phyloP scores from a whole-genome alignment of 169 alveolate genomes.

The Cryptosporidium bovis region DNA sequence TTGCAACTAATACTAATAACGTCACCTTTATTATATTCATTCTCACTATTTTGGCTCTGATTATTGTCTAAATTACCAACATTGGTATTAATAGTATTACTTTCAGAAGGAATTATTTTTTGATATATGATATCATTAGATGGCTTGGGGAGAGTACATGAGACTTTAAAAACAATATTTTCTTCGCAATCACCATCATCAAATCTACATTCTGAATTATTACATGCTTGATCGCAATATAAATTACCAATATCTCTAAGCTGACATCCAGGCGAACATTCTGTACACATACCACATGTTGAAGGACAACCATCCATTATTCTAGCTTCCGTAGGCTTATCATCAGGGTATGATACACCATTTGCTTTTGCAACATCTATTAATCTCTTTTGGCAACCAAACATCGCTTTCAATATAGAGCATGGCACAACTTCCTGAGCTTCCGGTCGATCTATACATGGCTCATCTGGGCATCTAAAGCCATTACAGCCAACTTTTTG shows the following conservation, averaged over 20 bases:
- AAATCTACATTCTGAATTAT: slow-evolving; percentile 77
- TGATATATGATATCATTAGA: slow-evolving; percentile 11
- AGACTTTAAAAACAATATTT: slow-evolving; percentile 58
- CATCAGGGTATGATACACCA: slow-evolving; percentile 76
- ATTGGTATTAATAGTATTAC: background rate
- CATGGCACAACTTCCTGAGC: slow-evolving; percentile 78
- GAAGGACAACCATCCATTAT: slow-evolving; percentile 80
- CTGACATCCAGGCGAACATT: slow-evolving; percentile 82
- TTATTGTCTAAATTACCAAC: background rate
- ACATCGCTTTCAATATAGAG: slow-evolving; percentile 76
- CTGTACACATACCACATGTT: slow-evolving; percentile 79
- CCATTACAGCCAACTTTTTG: slow-evolving; percentile 75
- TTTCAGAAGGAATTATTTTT: background rate
- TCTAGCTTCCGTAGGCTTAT: slow-evolving; percentile 79
- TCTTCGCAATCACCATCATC: slow-evolving; percentile 82
- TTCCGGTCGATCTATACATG: slow-evolving; percentile 80
- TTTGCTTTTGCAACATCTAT: slow-evolving; percentile 77
- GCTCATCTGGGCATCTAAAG: slow-evolving; percentile 75
- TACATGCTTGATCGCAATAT: slow-evolving; percentile 80
- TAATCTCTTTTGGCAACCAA: slow-evolving; percentile 77
- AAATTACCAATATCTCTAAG: slow-evolving; percentile 80
- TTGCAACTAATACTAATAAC: slow-evolving; percentile 5
- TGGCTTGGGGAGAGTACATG: slow-evolving; percentile 35
- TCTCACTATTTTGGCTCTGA: background rate
- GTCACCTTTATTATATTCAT: slow-evolving; percentile 50